Evolutionary conservation across 148 eudicot species (phyloP).

Genomic region (Arbutus unedo): DNA sequence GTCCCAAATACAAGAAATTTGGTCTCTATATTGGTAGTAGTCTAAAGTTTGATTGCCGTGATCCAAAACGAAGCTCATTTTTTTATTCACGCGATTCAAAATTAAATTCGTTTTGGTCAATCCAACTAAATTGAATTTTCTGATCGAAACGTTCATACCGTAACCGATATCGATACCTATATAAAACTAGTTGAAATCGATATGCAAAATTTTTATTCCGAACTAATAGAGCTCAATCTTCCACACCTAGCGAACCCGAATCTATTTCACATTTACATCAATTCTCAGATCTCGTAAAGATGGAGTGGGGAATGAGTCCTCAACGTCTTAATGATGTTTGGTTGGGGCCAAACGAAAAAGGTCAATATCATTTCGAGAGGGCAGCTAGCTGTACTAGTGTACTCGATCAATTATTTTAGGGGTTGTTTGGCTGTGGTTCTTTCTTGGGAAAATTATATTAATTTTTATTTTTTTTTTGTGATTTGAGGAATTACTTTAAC

Average conservation of each 20-base stretch:
- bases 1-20: too few relatives aligned
- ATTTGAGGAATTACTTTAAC: too few relatives aligned
- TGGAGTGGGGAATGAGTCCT: constrained; percentile 5
- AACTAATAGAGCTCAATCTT: neutral
- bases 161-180: too few relatives aligned
- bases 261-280: too few relatives aligned
- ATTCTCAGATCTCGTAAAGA: neutral
- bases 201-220: neutral
- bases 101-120: too few relatives aligned
- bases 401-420: constrained; percentile 2
- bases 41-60: too few relatives aligned
- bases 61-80: too few relatives aligned
- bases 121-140: too few relatives aligned
- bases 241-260: neutral
- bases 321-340: constrained; percentile 5
- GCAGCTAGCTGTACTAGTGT: neutral
- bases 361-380: neutral
- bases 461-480: too few relatives aligned
- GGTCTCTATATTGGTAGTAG: too few relatives aligned
- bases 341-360: neutral
- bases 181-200: neutral
- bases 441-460: too few relatives aligned
- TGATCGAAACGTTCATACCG: too few relatives aligned
- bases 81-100: neutral
- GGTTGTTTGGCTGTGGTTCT: neutral